Conservation (phyloP, 164 flowering plant species). For the Vitis riparia region DNA sequence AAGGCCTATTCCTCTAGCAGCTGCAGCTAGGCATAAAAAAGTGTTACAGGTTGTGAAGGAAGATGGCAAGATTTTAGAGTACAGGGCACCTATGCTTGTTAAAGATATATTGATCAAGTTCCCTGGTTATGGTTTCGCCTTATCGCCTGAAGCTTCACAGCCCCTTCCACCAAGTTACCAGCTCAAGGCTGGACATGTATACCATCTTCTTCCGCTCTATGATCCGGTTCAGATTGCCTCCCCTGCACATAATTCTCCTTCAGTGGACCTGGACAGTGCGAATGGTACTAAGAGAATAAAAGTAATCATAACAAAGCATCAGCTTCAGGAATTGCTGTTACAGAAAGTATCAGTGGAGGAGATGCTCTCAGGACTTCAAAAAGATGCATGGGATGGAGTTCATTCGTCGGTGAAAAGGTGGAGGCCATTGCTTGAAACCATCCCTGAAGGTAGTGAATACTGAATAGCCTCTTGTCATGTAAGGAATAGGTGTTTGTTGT, state of each 20-base stretch:
- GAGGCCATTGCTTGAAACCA: slow-evolving; percentile 2
- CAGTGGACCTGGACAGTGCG: too few species aligned
- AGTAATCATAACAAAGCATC: slow-evolving; percentile 5
- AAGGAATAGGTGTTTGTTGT: too few species aligned
- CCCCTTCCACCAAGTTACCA: too few species aligned
- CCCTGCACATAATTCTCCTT: too few species aligned
- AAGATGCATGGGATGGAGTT: not conserved
- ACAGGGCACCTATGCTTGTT: slow-evolving; percentile 22
- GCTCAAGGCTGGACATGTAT: too few species aligned
- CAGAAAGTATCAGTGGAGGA: not conserved
- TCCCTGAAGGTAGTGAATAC: slow-evolving; percentile 4
- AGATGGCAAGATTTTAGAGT: slow-evolving; percentile 32
- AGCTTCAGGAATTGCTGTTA: slow-evolving; percentile 3
- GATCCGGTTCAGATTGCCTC: too few species aligned
- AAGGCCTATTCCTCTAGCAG: not conserved
- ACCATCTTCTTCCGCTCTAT: too few species aligned
- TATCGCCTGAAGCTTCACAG: slow-evolving; percentile 13
- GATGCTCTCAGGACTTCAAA: not conserved
- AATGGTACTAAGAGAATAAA: slow-evolving; percentile 1
- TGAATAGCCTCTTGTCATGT: too few species aligned
- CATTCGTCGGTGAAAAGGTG: not conserved
- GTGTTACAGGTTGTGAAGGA: slow-evolving; percentile 23
- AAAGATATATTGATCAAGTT: slow-evolving; percentile 28
- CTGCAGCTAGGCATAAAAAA: not conserved
- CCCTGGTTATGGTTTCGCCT: slow-evolving; percentile 9